Evolutionary conservation across 2,329 filamentous ascomycete species (phyloP).

Genomic region (Fusarium annulatum): DNA sequence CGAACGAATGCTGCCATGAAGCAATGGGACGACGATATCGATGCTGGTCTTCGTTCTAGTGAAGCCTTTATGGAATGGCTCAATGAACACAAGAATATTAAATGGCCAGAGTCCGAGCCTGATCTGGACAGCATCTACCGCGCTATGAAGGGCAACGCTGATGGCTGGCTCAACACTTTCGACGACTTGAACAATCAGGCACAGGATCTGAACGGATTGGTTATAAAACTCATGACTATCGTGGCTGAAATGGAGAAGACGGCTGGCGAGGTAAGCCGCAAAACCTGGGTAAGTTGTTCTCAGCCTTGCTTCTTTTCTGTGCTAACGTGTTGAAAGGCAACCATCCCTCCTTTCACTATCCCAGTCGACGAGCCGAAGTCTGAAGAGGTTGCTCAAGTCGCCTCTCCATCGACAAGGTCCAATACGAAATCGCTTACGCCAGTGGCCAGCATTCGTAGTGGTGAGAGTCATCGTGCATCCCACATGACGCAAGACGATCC

Average conservation of each 20-base stretch:
- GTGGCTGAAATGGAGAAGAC: constrained; percentile 88
- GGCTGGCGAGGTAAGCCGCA: constrained; percentile 84
- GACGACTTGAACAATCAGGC: constrained; percentile 79
- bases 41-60: constrained; percentile 80
- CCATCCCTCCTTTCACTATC: constrained; percentile 43
- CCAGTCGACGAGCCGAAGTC: constrained; percentile 18
- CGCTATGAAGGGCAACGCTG: constrained; percentile 92
- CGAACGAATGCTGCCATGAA: constrained; percentile 81
- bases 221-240: constrained; percentile 79
- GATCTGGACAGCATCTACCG: constrained; percentile 78
- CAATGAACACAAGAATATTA: constrained; percentile 69
- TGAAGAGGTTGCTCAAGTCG: constrained; percentile 14
- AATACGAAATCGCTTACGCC: constrained; percentile 19
- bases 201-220: constrained; percentile 73
- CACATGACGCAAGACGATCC: constrained; percentile 15
- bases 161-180: constrained; percentile 88
- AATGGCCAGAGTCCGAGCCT: constrained; percentile 67
- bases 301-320: background rate
- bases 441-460: constrained; percentile 37
- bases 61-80: constrained; percentile 83
- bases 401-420: constrained; percentile 24
- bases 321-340: constrained; percentile 37
- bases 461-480: constrained; percentile 23
- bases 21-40: constrained; percentile 81
- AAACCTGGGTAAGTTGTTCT: constrained; percentile 71